Percentiles rank a stretch among this genome's conserved stretches.
Evolutionary conservation across 2,329 filamentous ascomycete genomes (phyloP).

Genomic region (Aspergillus sp.): DNA sequence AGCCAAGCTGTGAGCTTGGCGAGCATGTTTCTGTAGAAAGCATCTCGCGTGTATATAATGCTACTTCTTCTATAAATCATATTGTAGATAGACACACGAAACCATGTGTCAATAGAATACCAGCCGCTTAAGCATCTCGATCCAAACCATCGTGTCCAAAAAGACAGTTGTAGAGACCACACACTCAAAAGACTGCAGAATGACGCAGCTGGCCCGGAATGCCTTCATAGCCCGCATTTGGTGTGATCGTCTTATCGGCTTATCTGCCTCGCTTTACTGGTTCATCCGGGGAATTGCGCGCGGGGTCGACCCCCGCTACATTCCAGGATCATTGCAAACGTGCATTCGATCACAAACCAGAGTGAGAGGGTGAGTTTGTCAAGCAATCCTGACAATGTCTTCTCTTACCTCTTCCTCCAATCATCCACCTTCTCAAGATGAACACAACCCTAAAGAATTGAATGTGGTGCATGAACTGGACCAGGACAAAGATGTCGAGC

Average conservation of each 20-base stretch:
- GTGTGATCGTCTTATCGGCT: background rate
- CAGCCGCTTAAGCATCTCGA: no score
- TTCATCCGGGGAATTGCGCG: background rate
- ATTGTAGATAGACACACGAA: background rate
- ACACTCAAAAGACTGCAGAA: no score
- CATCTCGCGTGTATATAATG: background rate
- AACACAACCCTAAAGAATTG: background rate
- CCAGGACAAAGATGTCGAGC: conserved; percentile 27
- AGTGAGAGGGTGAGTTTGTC: background rate
- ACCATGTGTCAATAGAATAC: background rate
- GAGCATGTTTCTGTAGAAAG: background rate
- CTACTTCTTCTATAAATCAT: background rate
- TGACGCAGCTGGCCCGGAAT: background rate
- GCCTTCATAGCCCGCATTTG: background rate
- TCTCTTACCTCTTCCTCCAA: background rate
- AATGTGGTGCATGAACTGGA: background rate
- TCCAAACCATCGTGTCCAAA: no score
- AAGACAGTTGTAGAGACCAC: no score
- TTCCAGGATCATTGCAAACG: no score
- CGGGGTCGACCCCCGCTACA: background rate
- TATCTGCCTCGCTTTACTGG: background rate
- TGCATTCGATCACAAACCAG: background rate
- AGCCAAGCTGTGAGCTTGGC: conserved; percentile 43
- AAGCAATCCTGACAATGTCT: background rate
- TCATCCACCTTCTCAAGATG: background rate